Percentiles rank a stretch among this genome's conserved stretches.
Conservation (phyloP, 768 basidiomycete genomes). For the Termitomyces sp. region DNA sequence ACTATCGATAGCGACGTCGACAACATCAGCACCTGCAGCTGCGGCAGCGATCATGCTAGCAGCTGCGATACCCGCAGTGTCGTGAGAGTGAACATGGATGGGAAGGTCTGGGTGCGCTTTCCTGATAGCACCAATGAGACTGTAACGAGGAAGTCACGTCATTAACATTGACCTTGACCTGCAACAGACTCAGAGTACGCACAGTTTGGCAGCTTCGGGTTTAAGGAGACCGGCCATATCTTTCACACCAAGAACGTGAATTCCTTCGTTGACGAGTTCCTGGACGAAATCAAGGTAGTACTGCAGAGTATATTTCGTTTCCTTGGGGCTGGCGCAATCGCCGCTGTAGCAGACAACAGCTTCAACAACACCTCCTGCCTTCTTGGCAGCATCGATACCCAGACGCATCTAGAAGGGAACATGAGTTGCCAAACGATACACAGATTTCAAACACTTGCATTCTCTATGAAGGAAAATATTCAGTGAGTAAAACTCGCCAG, state of each 20-base stretch:
- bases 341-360: slow-evolving; percentile 98
- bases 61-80: slow-evolving; percentile 96
- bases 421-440: not conserved
- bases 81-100: slow-evolving; percentile 99
- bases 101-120: slow-evolving; percentile 96
- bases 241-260: slow-evolving; percentile 96
- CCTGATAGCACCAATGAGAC: slow-evolving; percentile 91
- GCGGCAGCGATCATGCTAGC: slow-evolving; percentile 98
- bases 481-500: not conserved
- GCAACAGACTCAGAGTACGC: slow-evolving; percentile 20
- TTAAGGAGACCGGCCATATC: slow-evolving; percentile 98
- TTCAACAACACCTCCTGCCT: slow-evolving; percentile 97
- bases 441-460: slow-evolving; percentile 41
- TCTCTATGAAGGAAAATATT: slow-evolving; percentile 42
- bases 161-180: not conserved
- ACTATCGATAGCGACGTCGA: slow-evolving; percentile 99
- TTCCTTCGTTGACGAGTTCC: slow-evolving; percentile 88
- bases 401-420: slow-evolving; percentile 70
- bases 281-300: slow-evolving; percentile 97
- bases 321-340: slow-evolving; percentile 90
- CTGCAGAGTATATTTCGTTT: slow-evolving; percentile 94
- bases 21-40: slow-evolving; percentile 95
- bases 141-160: slow-evolving; percentile 21
- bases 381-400: slow-evolving; percentile 99
- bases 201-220: slow-evolving; percentile 90